These are phyloP conservation scores for Hemileia vastatrix DNA, from an alignment of 1,284 basidiomycete species.

Conservation along the genomic window DNA sequence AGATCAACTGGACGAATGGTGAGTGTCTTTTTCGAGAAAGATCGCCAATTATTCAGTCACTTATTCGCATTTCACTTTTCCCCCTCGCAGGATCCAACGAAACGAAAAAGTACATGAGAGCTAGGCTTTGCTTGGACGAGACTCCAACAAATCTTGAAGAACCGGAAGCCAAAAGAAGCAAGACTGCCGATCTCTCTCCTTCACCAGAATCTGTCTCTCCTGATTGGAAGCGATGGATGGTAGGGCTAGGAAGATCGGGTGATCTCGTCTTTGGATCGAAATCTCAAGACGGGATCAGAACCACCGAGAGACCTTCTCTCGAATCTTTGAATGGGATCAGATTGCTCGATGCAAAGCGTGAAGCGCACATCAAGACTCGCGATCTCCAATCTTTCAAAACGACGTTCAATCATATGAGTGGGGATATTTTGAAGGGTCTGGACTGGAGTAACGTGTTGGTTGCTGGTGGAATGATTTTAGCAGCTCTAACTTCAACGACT, in stretches of 20 bases:
- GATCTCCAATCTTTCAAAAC: background rate
- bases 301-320: background rate
- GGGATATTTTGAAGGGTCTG: conserved; percentile 2
- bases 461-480: conserved; percentile 8
- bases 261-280: background rate
- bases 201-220: background rate
- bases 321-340: background rate
- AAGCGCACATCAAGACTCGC: background rate
- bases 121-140: conserved; percentile 6
- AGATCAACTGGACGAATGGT: too few species aligned
- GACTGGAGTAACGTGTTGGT: conserved; percentile 11
- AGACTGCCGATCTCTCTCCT: background rate
- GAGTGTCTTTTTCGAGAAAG: too few species aligned
- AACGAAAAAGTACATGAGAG: conserved; percentile 19
- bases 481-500: conserved; percentile 2
- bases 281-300: background rate
- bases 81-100: background rate
- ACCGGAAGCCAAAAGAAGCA: background rate
- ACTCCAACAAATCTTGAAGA: background rate
- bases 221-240: conserved; percentile 11
- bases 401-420: conserved; percentile 3
- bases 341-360: conserved; percentile 6
- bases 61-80: background rate
- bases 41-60: background rate
- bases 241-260: conserved; percentile 6